A percentile compares a stretch with the other conserved stretches of the same genome.
Conservation (phyloP, 495 filamentous ascomycete species). For the Penicillium alfredii region DNA sequence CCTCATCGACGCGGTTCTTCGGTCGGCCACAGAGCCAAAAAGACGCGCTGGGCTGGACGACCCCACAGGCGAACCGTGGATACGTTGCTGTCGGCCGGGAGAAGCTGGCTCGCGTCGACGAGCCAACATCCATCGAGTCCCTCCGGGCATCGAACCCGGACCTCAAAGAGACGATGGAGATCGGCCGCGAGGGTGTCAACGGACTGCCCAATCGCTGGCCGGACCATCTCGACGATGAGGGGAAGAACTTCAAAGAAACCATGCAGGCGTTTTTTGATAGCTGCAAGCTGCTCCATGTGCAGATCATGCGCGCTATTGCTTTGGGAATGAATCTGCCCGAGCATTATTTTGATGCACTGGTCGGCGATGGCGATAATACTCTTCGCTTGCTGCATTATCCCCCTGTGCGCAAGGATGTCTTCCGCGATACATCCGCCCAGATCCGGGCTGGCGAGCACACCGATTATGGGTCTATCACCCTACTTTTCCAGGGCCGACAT, state of each 20-base stretch:
- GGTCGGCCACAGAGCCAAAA: slow-evolving; percentile 62
- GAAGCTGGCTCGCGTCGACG: slow-evolving; percentile 59
- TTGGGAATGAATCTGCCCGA: slow-evolving; percentile 71
- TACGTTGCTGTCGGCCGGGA: slow-evolving; percentile 73
- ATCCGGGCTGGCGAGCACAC: slow-evolving; percentile 82
- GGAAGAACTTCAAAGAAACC: slow-evolving; percentile 57
- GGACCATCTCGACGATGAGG: slow-evolving; percentile 51
- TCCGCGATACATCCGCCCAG: slow-evolving; percentile 62
- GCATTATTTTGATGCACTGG: slow-evolving; percentile 71
- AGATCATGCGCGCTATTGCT: slow-evolving; percentile 85
- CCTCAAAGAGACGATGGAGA: slow-evolving; percentile 80
- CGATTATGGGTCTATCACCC: slow-evolving; percentile 83
- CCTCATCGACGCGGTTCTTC: slow-evolving; percentile 73
- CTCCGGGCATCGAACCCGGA: slow-evolving; percentile 60
- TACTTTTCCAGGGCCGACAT: slow-evolving; percentile 80
- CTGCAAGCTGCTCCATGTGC: slow-evolving; percentile 68
- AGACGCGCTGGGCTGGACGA: slow-evolving; percentile 62
- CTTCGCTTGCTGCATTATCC: slow-evolving; percentile 90
- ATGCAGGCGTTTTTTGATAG: slow-evolving; percentile 69
- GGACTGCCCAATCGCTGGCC: slow-evolving; percentile 80
- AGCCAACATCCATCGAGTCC: slow-evolving; percentile 52
- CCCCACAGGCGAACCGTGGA: slow-evolving; percentile 69
- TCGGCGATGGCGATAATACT: slow-evolving; percentile 73
- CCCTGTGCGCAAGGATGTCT: slow-evolving; percentile 57
- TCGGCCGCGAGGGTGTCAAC: slow-evolving; percentile 66